Conservation (phyloP, 345 rosid species). For the Gossypium stocksii region DNA sequence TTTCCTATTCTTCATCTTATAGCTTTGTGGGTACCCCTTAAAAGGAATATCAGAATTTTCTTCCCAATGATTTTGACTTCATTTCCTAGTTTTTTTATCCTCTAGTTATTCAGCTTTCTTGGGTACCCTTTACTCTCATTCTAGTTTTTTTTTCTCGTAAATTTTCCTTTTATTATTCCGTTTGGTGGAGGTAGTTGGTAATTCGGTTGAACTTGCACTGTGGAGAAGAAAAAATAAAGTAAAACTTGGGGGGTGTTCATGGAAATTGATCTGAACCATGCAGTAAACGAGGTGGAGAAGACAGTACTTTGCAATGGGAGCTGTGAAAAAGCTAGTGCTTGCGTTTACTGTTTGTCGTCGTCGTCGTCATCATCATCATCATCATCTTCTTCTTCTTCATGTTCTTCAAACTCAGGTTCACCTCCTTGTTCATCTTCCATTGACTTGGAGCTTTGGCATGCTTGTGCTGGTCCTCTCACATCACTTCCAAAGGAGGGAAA, state of each 20-base stretch:
- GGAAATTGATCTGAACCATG: slow-evolving; percentile 93
- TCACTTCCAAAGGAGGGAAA: slow-evolving; percentile 81
- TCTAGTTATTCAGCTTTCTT: slow-evolving; percentile 13
- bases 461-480: slow-evolving; percentile 95
- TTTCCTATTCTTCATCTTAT: slow-evolving; percentile 28
- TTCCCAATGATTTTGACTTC: slow-evolving; percentile 29
- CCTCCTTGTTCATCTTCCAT: slow-evolving; percentile 38
- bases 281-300: slow-evolving; percentile 58
- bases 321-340: slow-evolving; percentile 34
- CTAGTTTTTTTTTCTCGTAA: not conserved
- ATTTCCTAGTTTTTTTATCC: slow-evolving; percentile 27
- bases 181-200: slow-evolving; percentile 18
- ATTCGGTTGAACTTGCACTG: slow-evolving; percentile 21
- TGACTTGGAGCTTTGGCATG: slow-evolving; percentile 96
- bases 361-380: slow-evolving; percentile 39
- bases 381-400: slow-evolving; percentile 34
- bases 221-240: not conserved
- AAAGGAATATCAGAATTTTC: slow-evolving; percentile 15
- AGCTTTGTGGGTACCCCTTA: slow-evolving; percentile 22
- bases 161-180: slow-evolving; percentile 8
- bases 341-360: slow-evolving; percentile 44
- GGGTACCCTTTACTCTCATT: slow-evolving; percentile 22
- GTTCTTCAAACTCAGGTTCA: slow-evolving; percentile 47
- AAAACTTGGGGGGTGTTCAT: slow-evolving; percentile 37
- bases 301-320: slow-evolving; percentile 42